Evolutionary conservation across 345 rosid species (phyloP), one percentile per base, ranked within the genome.

Genomic region (Ceriops tagal): DNA sequence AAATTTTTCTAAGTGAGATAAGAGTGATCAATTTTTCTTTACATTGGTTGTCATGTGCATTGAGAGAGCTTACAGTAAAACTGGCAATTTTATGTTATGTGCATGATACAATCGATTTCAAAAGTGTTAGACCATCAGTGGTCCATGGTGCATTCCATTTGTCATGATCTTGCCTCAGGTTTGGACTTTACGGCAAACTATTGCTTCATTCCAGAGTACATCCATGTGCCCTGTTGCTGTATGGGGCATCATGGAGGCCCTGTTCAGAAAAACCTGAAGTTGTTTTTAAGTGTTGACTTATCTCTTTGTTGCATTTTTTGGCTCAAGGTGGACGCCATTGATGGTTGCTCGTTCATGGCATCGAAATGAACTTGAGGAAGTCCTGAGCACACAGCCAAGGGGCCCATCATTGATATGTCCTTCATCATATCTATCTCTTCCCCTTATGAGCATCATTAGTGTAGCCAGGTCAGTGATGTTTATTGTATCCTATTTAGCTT

Each of bases 321-420:
- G 31, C 73, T 69, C 61, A 70, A 95, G 99, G 66, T 95, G 97
- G 96, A 92, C 89, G 20, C 93, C 96, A 3, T 77, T 88, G 76
- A 88, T 88, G 96, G 98, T 95, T 65, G 96, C 99, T 71, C 85
- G 83, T 32, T 95, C 99, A 18, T 92, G 99, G 99, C 87, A 84
- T 79, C 82, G 92, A 69, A 84, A 78, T 76, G 84, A 87, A 81
- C 90, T 95, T 0, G 96, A 92, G 84, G 92, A 90, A 70, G 82
- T 86, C 70, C 84, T 95, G 32, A 72, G 69, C 71, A 77, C 77
- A 60, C 81, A 74, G 67, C 78, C 82, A 72, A 90, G 81, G 71
- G 51, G 62, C 58, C 88, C 60, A 61, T 69, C 65, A 6, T 79
- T 58, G 64, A 67, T 73, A 43, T 68, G 78, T 70, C 89, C 96